Evolutionary conservation across 1,139 yeast genomes (phyloP), one percentile per base, ranked within the genome.

Genomic region (Pichia sp.): DNA sequence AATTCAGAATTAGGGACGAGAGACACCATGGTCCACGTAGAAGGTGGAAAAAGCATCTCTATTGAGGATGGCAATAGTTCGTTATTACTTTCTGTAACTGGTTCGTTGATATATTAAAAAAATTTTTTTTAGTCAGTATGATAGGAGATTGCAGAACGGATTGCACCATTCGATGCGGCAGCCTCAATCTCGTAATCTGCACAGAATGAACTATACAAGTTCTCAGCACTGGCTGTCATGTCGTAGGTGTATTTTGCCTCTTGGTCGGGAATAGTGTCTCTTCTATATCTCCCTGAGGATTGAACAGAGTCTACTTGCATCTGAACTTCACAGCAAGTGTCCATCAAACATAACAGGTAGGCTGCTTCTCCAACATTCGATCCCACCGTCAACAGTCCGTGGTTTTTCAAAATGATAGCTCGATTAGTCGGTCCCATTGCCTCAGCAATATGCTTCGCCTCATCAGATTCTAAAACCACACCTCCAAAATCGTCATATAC

Each of bases 371-470:
- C 95, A 12, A 87, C 87, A 1, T 91, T 86, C 37, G 70, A 58
- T 9, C 95, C 96, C 3, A 83, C 87, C 1, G 95, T 87, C 58
- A 87, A 68, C 42, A 87, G 74, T n/a, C 95, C 95, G 64, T 87
- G 95, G 70, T 86, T 87, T 64, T 81, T 86, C 60, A 87, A 74
- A 59, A 87, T 83, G 26, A 83, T 77, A 4, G 79, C 86, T 39
- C 53, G 50, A 57, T 81, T 80, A 45, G 82, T 82, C 53, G 74
- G 67, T 10, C 91, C 93, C 49, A 85, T 68, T 1, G 90, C 83
- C 46, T 71, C 68, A 7, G 95, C 93, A 55, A 87, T 80, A 48
- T 75, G 78, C 46, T 67, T 66, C 19, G 95, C 95, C 67, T 87
- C 96, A 50, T 76, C 78, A 12, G 74, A 76, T 56, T 85, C 90